These are phyloP conservation scores for Backusella parvicylindrica DNA, from an alignment of 192 early-diverging fungal genomes.

Conservation along the genomic window DNA sequence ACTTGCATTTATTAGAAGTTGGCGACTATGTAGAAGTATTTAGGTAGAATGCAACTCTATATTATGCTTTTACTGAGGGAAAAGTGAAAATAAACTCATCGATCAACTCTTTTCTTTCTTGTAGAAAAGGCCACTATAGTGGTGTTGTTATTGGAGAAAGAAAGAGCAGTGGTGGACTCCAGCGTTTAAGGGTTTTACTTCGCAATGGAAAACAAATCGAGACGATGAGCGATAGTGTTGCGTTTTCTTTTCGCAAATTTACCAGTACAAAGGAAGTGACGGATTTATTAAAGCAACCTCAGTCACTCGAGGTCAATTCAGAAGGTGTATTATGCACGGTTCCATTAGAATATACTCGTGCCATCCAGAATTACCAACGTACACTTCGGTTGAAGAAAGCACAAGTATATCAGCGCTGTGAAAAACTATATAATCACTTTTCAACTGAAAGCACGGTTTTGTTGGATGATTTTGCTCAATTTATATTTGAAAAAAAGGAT, in stretches of 20 bases:
- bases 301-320: conserved; percentile 1
- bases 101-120: background rate
- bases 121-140: conserved; percentile 18
- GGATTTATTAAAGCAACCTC: background rate
- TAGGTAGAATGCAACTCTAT: conserved; percentile 15
- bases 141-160: conserved; percentile 25
- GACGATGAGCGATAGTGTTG: conserved; percentile 37
- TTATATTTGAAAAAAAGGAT: conserved; percentile 12
- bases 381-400: conserved; percentile 32
- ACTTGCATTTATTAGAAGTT: background rate
- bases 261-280: conserved; percentile 7
- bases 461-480: background rate
- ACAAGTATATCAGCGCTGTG: conserved; percentile 35
- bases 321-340: conserved; percentile 9
- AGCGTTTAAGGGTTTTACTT: conserved; percentile 19
- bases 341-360: conserved; percentile 30
- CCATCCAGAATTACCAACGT: conserved; percentile 33
- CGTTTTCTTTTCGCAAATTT: conserved; percentile 43
- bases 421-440: conserved; percentile 22
- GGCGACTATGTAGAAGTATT: conserved; percentile 31
- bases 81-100: background rate
- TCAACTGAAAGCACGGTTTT: conserved; percentile 19
- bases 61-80: too few species aligned
- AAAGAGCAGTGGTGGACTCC: conserved; percentile 17
- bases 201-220: conserved; percentile 12